A percentile compares a stretch with the other conserved stretches of the same genome.
These are phyloP conservation scores for Biscutella laevigata DNA, from an alignment of 441 rosid species.

Conservation along the genomic window DNA sequence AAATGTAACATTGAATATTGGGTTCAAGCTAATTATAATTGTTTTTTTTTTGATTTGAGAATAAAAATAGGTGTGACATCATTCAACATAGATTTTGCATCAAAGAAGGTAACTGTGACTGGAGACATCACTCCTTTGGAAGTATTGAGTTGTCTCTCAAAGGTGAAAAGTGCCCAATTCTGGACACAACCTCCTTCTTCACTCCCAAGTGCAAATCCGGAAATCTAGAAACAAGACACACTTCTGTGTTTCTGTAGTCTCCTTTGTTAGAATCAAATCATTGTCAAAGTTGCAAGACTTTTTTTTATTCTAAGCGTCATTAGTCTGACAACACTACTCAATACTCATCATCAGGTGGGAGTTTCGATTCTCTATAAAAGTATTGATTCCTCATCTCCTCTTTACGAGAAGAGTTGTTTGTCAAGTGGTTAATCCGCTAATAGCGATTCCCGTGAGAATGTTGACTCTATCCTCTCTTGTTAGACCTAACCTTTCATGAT, in stretches of 20 bases:
- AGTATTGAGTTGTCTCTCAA: constrained; percentile 67
- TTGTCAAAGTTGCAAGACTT: no score
- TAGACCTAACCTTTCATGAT: no score
- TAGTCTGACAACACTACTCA: no score
- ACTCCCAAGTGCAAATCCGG: constrained; percentile 20
- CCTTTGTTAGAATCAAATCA: not conserved
- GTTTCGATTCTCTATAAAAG: no score
- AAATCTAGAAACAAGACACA: not conserved
- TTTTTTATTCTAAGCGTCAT: no score
- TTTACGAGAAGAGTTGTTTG: no score
- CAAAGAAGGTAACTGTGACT: constrained; percentile 70
- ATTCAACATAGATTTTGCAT: constrained; percentile 64
- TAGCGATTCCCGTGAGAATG: no score
- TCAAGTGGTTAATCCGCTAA: no score
- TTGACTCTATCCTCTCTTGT: no score
- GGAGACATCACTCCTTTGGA: constrained; percentile 72
- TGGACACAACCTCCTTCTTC: constrained; percentile 38
- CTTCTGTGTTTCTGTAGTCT: not conserved
- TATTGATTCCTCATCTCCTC: no score
- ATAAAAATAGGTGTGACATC: constrained; percentile 70
- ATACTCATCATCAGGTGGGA: no score
- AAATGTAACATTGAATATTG: not conserved
- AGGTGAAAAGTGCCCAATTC: constrained; percentile 69
- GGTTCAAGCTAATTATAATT: not conserved
- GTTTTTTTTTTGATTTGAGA: not conserved